Base-by-base conservation (phyloP, 148 eudicot species). In the Pharnaceum exiguum region DNA sequence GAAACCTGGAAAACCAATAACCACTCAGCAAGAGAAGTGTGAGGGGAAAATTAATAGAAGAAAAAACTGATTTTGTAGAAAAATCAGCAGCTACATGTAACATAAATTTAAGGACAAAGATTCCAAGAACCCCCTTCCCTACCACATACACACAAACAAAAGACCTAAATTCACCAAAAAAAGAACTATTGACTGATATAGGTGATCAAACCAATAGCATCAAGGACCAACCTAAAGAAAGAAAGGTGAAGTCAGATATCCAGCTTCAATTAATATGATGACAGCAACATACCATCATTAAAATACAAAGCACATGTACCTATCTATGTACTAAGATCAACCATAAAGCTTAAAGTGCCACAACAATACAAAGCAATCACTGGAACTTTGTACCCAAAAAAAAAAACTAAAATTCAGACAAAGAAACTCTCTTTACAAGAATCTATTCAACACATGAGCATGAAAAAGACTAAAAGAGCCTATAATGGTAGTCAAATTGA, bases 221-320 rank as follows among this genome's bases (percentile, higher is more conserved):
- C 62, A 60, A 51, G 56, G 52, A 62, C 42, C 33, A 57, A 51
- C n/a, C 63, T 60, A 61, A 61, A 51, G 33, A 28, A 30, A 45
- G 55, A 60, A 67, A 35, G 47, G 47, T 36, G 44, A 35, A 57
- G 58, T 62, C 72, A 67, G 63, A 40, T 60, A 65, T 67, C 77
- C 75, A 65, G 71, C 79, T 67, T 67, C 69, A 81, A 69, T 71
- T 62, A 60, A 81, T 73, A 70, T 57, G 37, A 22, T 63, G 69
- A 76, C 48, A 74, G 67, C 66, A 69, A 68, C 69, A 73, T 48
- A 68, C 46, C 78, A 62, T 32, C 77, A 64, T 65, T 65, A 47
- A 68, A 59, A 63, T 45, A 54, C 55, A 62, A 61, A 57, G 37
- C 51, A 57, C 44, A 63, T 60, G 72, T 56, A 76, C 78, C 61